A percentile compares a stretch with the other conserved stretches of the same genome.
phyloP scores from a whole-genome alignment of 2,329 filamentous ascomycete species.

The Colletotrichum sp. region DNA sequence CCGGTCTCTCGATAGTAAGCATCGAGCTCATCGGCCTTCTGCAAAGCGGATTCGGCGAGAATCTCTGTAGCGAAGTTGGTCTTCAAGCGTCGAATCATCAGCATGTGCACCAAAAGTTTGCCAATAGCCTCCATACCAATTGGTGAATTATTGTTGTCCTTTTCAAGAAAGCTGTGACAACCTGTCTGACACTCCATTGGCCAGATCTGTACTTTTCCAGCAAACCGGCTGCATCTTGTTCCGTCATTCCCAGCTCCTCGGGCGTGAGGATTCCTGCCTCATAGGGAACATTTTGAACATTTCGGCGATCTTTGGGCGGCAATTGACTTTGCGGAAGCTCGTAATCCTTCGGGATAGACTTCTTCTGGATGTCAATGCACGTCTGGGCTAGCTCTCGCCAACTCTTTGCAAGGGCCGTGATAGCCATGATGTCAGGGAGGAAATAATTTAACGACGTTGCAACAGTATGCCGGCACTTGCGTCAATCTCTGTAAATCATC shows the following conservation, averaged over 20 bases:
- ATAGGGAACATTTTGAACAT: constrained; percentile 61
- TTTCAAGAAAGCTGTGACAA: constrained; percentile 27
- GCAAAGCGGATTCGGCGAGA: constrained; percentile 57
- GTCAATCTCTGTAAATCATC: background rate
- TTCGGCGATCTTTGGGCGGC: constrained; percentile 55
- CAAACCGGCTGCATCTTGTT: constrained; percentile 27
- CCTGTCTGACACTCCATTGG: constrained; percentile 31
- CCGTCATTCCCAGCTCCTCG: constrained; percentile 43
- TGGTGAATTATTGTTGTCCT: background rate
- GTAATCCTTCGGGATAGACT: constrained; percentile 63
- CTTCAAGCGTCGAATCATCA: constrained; percentile 11
- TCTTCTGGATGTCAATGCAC: constrained; percentile 8
- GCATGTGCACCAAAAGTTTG: background rate
- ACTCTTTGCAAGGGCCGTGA: background rate
- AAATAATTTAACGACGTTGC: background rate
- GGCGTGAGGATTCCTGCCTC: constrained; percentile 62
- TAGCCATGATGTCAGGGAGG: background rate
- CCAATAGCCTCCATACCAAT: background rate
- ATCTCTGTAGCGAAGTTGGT: constrained; percentile 58
- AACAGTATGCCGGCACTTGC: background rate
- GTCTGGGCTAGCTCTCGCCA: background rate
- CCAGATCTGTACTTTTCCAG: background rate
- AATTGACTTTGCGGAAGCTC: constrained; percentile 56
- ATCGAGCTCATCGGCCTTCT: constrained; percentile 53
- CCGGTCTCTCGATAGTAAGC: constrained; percentile 48